Percentiles rank a stretch among this genome's conserved stretches.
phyloP scores from a whole-genome alignment of 169 alveolate genomes.

The Besnoitia besnoiti region DNA sequence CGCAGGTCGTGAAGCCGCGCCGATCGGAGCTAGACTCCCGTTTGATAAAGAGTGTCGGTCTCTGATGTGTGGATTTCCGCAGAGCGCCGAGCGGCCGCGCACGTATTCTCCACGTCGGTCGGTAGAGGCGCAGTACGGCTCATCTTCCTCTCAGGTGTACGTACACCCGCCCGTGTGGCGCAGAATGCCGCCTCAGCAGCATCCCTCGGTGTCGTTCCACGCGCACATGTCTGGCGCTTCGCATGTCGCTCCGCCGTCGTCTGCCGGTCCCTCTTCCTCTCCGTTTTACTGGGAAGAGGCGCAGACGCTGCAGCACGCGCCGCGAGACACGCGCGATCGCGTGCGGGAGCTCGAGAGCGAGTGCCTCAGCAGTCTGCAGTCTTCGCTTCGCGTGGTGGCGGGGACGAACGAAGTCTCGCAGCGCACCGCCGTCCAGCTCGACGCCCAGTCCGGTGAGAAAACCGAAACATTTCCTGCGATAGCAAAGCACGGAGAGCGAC shows the following conservation, averaged over 20 bases:
- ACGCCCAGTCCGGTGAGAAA: conserved; percentile 44
- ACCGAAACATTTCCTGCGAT: no score
- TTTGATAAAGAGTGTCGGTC: no score
- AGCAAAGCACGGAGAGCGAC: no score
- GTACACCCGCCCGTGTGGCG: not conserved
- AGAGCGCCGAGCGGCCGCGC: no score
- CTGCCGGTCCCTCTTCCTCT: not conserved
- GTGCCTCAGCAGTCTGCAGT: conserved; percentile 17
- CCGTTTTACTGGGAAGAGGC: not conserved
- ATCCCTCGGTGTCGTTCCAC: not conserved
- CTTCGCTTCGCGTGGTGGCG: not conserved
- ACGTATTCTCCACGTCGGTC: no score
- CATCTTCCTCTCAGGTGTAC: not conserved
- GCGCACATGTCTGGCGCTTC: not conserved
- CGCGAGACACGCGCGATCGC: not conserved
- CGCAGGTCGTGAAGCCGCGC: no score
- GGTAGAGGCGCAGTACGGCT: not conserved
- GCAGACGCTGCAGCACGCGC: conserved; percentile 33
- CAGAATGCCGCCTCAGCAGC: no score
- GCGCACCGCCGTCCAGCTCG: conserved; percentile 38
- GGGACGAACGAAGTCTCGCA: conserved; percentile 43
- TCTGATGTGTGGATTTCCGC: no score
- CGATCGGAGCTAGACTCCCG: no score
- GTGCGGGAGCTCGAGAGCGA: conserved; percentile 45
- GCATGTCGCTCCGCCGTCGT: not conserved